Percentiles rank a stretch among this genome's conserved stretches.
Evolutionary conservation across 1,284 basidiomycete species (phyloP).

Genomic region (Leccinum subatratum): DNA sequence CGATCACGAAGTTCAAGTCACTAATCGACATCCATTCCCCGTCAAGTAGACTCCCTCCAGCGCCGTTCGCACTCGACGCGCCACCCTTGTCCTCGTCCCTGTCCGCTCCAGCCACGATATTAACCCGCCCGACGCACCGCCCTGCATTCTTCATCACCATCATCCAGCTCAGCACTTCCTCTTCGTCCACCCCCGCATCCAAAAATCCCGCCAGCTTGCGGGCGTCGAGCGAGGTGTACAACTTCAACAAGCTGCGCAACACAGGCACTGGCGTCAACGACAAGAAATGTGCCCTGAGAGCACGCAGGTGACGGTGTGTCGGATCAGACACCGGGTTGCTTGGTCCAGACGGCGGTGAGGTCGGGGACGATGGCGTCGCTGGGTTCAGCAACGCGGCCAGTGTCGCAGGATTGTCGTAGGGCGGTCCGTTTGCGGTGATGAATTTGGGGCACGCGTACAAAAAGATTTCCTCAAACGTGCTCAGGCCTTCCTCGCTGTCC

Average conservation of each 20-base stretch:
- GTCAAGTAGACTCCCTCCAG: conserved; percentile 63
- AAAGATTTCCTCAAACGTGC: conserved; percentile 93
- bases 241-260: conserved; percentile 86
- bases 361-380: conserved; percentile 31
- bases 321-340: conserved; percentile 53
- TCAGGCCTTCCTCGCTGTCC: conserved; percentile 64
- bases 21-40: conserved; percentile 86
- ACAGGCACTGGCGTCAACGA: conserved; percentile 80
- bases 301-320: conserved; percentile 73
- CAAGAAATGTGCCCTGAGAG: conserved; percentile 61
- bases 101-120: conserved; percentile 17
- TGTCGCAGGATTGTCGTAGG: conserved; percentile 78
- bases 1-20: conserved; percentile 93
- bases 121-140: conserved; percentile 61
- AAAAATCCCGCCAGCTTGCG: conserved; percentile 90
- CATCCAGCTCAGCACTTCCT: conserved; percentile 92
- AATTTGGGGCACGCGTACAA: conserved; percentile 94
- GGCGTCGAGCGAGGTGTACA: conserved; percentile 92
- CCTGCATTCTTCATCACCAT: conserved; percentile 94
- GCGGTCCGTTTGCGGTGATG: conserved; percentile 89
- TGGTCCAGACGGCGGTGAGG: conserved; percentile 17
- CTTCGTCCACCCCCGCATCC: conserved; percentile 71
- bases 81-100: conserved; percentile 25
- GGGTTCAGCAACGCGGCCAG: conserved; percentile 54
- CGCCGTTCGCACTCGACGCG: background rate